These are phyloP conservation scores for Candida dendrica DNA, from an alignment of 805 yeast species.

Conservation along the genomic window DNA sequence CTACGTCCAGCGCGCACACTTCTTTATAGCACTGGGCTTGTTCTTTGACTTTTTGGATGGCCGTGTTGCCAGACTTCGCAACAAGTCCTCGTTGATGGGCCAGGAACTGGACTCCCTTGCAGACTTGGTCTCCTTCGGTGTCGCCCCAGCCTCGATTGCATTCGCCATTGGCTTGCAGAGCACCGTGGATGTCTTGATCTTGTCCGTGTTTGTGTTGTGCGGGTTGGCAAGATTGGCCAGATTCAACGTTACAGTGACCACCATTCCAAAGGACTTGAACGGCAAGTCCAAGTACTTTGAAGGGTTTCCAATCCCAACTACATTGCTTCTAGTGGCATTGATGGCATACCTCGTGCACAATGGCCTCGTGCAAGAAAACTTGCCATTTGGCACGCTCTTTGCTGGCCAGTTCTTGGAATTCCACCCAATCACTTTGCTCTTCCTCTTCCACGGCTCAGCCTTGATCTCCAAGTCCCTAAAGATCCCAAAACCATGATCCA, in stretches of 20 bases:
- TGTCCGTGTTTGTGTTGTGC: slow-evolving; percentile 83
- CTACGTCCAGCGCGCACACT: slow-evolving; percentile 81
- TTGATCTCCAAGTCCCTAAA: slow-evolving; percentile 87
- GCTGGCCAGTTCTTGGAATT: slow-evolving; percentile 56
- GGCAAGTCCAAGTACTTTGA: slow-evolving; percentile 93
- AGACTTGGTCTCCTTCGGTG: slow-evolving; percentile 90
- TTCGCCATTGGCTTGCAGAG: slow-evolving; percentile 86
- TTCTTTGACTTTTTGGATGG: slow-evolving; percentile 97
- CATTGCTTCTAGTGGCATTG: slow-evolving; percentile 61
- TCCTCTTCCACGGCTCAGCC: slow-evolving; percentile 77
- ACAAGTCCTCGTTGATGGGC: slow-evolving; percentile 89
- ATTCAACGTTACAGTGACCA: slow-evolving; percentile 89
- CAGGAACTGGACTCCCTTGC: slow-evolving; percentile 97
- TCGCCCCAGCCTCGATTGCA: slow-evolving; percentile 90
- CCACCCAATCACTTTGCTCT: slow-evolving; percentile 62
- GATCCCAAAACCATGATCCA: slow-evolving; percentile 68
- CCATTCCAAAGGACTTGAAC: slow-evolving; percentile 78
- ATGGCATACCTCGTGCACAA: slow-evolving; percentile 65
- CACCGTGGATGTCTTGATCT: slow-evolving; percentile 67
- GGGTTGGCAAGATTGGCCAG: slow-evolving; percentile 92
- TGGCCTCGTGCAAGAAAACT: slow-evolving; percentile 36
- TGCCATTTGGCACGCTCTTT: slow-evolving; percentile 64
- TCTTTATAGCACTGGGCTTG: slow-evolving; percentile 82
- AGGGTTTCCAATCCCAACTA: slow-evolving; percentile 93
- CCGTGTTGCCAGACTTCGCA: slow-evolving; percentile 89